Conservation (phyloP, 352 stramenopile species). For the Achlya hypogyna region DNA sequence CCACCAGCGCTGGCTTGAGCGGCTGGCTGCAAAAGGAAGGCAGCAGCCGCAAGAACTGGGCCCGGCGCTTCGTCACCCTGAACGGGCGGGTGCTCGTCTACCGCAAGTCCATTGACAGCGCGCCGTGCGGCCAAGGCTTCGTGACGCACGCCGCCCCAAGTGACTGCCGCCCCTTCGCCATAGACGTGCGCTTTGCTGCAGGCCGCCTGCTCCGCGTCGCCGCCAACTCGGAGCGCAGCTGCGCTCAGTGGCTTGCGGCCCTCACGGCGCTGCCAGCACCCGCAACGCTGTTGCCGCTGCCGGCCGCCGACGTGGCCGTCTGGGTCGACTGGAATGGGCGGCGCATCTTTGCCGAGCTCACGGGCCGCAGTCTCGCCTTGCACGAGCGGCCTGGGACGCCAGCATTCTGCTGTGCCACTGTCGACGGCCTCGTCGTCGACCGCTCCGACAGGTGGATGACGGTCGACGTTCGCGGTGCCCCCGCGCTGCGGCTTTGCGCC, state of each 20-base stretch:
- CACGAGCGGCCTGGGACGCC: too few relatives aligned
- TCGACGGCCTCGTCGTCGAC: too few relatives aligned
- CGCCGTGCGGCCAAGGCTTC: constrained; percentile 2
- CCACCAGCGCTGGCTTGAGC: too few relatives aligned
- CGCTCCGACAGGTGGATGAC: too few relatives aligned
- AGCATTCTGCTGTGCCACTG: too few relatives aligned
- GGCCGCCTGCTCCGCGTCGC: constrained; percentile 55
- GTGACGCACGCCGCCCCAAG: background rate
- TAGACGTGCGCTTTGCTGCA: constrained; percentile 52
- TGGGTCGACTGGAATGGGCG: too few relatives aligned
- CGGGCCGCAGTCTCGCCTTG: too few relatives aligned
- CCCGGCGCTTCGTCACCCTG: constrained; percentile 67
- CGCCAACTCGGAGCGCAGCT: constrained; percentile 11
- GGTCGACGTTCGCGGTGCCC: too few relatives aligned
- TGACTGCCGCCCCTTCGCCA: background rate
- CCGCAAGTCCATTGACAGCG: constrained; percentile 41
- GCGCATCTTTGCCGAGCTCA: too few relatives aligned
- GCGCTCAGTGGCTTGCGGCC: background rate
- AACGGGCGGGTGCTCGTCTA: constrained; percentile 47
- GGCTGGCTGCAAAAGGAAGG: constrained; percentile 78
- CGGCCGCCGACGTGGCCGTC: too few relatives aligned
- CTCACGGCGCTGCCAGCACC: background rate
- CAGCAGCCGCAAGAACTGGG: constrained; percentile 54
- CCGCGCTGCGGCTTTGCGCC: too few relatives aligned
- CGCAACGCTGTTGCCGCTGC: background rate